These are phyloP conservation scores for Erysimum pusillum DNA, from an alignment of 441 rosid species.

Conservation along the genomic window DNA sequence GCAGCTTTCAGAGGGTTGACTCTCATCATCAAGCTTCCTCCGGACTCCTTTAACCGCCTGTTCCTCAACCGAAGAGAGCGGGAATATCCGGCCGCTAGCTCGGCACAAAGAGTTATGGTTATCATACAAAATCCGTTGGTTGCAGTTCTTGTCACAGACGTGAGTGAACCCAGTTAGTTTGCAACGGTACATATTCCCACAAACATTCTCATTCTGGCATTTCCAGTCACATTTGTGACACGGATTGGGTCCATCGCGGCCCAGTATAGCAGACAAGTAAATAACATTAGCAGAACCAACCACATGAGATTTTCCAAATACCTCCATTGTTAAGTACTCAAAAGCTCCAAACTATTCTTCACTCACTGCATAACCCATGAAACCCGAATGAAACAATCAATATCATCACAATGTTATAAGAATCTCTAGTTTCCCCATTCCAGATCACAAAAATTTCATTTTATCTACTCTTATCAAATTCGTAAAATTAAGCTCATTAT, in stretches of 20 bases:
- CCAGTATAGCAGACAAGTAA: constrained; percentile 85
- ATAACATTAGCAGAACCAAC: constrained; percentile 80
- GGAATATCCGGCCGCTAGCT: constrained; percentile 80
- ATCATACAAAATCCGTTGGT: constrained; percentile 96
- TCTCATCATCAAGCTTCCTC: constrained; percentile 89
- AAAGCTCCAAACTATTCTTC: no score
- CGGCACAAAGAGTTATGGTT: constrained; percentile 91
- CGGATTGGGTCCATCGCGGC: constrained; percentile 71
- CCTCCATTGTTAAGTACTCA: no score
- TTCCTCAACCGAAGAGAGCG: constrained; percentile 76
- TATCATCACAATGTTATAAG: constrained; percentile 5
- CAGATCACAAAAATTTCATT: constrained; percentile 11
- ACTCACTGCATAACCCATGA: no score
- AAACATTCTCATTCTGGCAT: constrained; percentile 85
- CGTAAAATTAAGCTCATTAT: neutral
- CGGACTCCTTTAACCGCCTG: constrained; percentile 93
- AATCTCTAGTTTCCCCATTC: neutral
- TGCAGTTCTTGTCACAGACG: constrained; percentile 98
- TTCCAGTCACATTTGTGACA: constrained; percentile 92
- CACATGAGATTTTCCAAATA: constrained; percentile 69
- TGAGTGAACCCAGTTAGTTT: constrained; percentile 91
- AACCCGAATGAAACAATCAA: constrained; percentile 32
- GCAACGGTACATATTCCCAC: constrained; percentile 92
- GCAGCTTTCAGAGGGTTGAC: constrained; percentile 73
- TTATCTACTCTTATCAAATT: neutral